Percentiles rank a stretch among this genome's conserved stretches.
Conservation (phyloP, 75 land plant species). For the Selaginella moellendorffii region DNA sequence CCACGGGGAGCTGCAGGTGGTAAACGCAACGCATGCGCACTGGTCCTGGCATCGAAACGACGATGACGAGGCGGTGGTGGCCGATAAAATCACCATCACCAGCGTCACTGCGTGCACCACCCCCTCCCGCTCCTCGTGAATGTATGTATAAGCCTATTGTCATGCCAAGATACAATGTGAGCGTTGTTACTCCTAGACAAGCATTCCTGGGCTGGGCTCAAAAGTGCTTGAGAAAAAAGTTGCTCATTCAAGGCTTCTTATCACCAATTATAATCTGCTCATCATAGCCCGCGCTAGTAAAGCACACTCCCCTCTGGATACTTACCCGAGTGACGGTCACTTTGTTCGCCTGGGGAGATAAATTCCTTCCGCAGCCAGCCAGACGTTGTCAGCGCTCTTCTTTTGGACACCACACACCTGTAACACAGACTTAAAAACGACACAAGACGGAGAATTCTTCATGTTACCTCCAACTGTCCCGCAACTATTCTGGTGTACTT, state of each 20-base stretch:
- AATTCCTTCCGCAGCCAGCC: conserved; percentile 5
- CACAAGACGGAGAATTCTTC: background rate
- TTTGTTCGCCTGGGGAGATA: background rate
- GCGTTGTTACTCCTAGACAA: too few species aligned
- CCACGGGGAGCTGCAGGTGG: conserved; percentile 11
- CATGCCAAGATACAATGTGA: too few species aligned
- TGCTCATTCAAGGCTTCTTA: too few species aligned
- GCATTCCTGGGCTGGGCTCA: too few species aligned
- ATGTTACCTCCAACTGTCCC: background rate
- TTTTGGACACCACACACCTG: conserved; percentile 8
- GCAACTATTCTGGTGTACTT: conserved; percentile 2
- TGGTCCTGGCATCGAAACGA: conserved; percentile 23
- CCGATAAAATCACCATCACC: conserved; percentile 14
- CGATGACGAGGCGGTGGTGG: conserved; percentile 15
- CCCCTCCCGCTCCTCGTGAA: too few species aligned
- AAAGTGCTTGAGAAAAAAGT: too few species aligned
- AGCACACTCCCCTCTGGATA: too few species aligned
- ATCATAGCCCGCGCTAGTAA: too few species aligned
- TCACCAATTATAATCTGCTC: too few species aligned
- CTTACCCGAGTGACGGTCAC: too few species aligned
- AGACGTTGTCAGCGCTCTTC: conserved; percentile 6
- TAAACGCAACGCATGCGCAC: conserved; percentile 20
- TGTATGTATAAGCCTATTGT: too few species aligned
- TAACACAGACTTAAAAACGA: background rate
- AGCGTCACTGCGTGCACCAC: too few species aligned